phyloP scores from a whole-genome alignment of 805 yeast genomes.

The Saturnispora galanensis region DNA sequence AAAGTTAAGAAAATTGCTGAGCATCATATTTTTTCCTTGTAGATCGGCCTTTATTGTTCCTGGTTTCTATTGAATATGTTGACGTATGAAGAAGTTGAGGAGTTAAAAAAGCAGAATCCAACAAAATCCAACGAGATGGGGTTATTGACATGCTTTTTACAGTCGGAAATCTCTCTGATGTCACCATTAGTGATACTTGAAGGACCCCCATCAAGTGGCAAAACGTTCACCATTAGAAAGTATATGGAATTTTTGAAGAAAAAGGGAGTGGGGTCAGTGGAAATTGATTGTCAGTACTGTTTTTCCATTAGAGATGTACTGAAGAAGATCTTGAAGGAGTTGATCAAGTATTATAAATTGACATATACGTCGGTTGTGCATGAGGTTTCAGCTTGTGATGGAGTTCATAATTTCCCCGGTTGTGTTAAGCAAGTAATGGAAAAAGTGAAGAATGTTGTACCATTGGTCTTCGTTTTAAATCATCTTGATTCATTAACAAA shows the following conservation, averaged over 20 bases:
- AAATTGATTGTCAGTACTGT: conserved; percentile 37
- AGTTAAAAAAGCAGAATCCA: conserved; percentile 7
- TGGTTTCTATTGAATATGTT: conserved; percentile 4
- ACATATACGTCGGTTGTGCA: conserved; percentile 6
- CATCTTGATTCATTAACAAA: conserved; percentile 33
- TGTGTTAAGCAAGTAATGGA: conserved; percentile 30
- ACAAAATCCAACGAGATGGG: conserved; percentile 29
- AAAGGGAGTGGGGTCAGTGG: conserved; percentile 20
- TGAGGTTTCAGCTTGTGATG: conserved; percentile 27
- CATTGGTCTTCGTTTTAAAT: conserved; percentile 39
- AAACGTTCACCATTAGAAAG: conserved; percentile 29
- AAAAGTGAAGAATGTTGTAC: conserved; percentile 14
- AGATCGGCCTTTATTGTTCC: neutral
- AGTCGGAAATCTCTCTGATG: conserved; percentile 22
- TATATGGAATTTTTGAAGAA: conserved; percentile 23
- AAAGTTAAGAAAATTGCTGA: neutral
- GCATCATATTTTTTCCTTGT: conserved; percentile 8
- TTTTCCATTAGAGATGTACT: conserved; percentile 32
- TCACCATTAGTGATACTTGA: conserved; percentile 34
- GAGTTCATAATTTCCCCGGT: conserved; percentile 31
- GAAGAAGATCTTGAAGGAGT: conserved; percentile 28
- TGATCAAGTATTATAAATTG: conserved; percentile 8
- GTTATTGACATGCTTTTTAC: conserved; percentile 29
- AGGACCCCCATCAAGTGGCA: conserved; percentile 42
- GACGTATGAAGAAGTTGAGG: neutral